These are phyloP conservation scores for Acidomyces sp. DNA, from an alignment of 495 filamentous ascomycete genomes.

Conservation along the genomic window DNA sequence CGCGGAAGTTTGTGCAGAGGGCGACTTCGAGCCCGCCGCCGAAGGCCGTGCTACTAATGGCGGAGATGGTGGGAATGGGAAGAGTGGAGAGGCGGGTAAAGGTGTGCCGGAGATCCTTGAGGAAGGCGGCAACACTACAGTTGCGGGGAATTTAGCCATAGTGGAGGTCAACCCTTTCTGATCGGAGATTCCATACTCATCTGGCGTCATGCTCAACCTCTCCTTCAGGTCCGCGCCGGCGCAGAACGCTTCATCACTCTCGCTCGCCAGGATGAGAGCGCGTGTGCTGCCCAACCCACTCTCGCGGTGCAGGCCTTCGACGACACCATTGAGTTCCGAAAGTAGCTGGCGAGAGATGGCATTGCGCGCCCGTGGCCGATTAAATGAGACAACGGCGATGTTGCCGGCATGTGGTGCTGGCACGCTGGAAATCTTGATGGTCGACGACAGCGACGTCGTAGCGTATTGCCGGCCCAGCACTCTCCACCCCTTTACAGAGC, in stretches of 20 bases:
- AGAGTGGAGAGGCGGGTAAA: constrained; percentile 55
- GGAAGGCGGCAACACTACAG: constrained; percentile 60
- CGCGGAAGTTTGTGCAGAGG: constrained; percentile 70
- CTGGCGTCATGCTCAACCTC: constrained; percentile 53
- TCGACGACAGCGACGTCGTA: constrained; percentile 7
- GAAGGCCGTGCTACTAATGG: constrained; percentile 65
- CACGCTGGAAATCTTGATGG: constrained; percentile 53
- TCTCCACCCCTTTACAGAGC: no score
- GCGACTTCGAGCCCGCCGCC: constrained; percentile 90
- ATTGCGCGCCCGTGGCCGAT: constrained; percentile 73
- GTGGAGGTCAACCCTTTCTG: not conserved
- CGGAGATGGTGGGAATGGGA: constrained; percentile 78
- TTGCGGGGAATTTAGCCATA: not conserved
- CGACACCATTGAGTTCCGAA: constrained; percentile 50
- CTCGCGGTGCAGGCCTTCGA: constrained; percentile 53
- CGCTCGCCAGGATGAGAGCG: constrained; percentile 65
- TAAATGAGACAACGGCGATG: constrained; percentile 77
- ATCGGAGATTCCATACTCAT: constrained; percentile 39
- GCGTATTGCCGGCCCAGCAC: no score
- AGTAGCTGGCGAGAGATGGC: constrained; percentile 74
- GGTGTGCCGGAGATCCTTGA: constrained; percentile 56
- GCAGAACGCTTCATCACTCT: constrained; percentile 71
- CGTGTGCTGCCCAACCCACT: constrained; percentile 53
- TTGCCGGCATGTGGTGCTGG: constrained; percentile 69
- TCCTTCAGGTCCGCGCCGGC: constrained; percentile 93